Evolutionary conservation across 768 basidiomycete species (phyloP).

Genomic region (Podaxis rugospora): DNA sequence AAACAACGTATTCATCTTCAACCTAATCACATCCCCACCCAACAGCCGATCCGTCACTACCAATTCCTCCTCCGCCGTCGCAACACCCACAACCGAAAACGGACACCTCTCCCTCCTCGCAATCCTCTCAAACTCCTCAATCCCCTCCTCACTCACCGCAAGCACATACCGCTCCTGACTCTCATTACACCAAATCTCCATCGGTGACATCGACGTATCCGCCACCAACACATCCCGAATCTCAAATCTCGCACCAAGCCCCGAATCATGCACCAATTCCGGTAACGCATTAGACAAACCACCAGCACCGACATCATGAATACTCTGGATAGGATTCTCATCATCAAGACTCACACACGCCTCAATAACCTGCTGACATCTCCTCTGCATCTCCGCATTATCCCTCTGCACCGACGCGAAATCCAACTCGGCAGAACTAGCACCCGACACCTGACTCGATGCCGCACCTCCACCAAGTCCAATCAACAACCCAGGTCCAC

Average conservation of each 20-base stretch:
- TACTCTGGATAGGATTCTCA: conserved; percentile 83
- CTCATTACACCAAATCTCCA: conserved; percentile 99
- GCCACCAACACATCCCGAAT: conserved; percentile 91
- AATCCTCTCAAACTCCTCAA: conserved; percentile 64
- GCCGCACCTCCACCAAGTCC: conserved; percentile 97
- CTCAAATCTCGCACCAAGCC: conserved; percentile 88
- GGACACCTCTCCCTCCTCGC: conserved; percentile 90
- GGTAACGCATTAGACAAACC: conserved; percentile 96
- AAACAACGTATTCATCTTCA: conserved; percentile 94
- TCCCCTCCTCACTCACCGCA: conserved; percentile 68
- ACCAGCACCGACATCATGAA: conserved; percentile 98
- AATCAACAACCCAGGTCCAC: conserved; percentile 94
- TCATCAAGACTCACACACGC: conserved; percentile 63
- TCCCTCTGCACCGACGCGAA: conserved; percentile 98
- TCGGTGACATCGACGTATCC: conserved; percentile 92
- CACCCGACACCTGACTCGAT: conserved; percentile 88
- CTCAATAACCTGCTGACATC: conserved; percentile 97
- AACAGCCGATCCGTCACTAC: conserved; percentile 87
- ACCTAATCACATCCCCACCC: conserved; percentile 72
- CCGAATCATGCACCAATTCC: conserved; percentile 93
- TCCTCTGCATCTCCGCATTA: conserved; percentile 96
- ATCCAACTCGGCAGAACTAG: conserved; percentile 88
- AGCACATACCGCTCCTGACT: conserved; percentile 97
- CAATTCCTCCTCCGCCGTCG: conserved; percentile 77
- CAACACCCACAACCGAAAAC: conserved; percentile 86